These are phyloP conservation scores for Microascus cirrosus DNA, from an alignment of 2,329 filamentous ascomycete species.

Conservation along the genomic window DNA sequence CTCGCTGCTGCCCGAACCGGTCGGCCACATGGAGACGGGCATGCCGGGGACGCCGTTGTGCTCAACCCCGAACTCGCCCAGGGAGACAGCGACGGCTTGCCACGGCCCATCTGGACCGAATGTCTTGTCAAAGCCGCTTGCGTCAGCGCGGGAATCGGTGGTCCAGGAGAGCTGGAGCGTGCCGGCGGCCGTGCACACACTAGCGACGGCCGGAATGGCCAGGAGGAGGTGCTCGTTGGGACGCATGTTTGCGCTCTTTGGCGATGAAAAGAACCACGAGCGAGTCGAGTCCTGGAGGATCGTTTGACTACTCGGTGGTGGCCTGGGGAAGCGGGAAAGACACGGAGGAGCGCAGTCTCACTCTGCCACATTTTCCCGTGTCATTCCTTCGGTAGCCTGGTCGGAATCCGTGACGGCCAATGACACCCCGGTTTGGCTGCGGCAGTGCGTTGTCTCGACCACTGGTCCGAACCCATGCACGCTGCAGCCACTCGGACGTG, in stretches of 20 bases:
- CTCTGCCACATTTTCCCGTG: neutral
- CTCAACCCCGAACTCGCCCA: constrained; percentile 10
- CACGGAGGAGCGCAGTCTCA: neutral
- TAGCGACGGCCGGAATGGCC: neutral
- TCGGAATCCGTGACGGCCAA: neutral
- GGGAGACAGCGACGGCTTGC: constrained; percentile 16
- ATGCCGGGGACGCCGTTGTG: neutral
- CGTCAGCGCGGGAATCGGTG: constrained; percentile 1
- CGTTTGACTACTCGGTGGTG: neutral
- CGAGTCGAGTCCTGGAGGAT: too few species aligned
- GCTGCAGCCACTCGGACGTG: neutral
- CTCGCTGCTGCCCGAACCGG: constrained; percentile 15
- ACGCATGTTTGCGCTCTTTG: neutral
- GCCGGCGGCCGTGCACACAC: neutral
- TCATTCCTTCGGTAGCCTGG: neutral
- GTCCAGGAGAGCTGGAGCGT: neutral
- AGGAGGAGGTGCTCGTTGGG: neutral
- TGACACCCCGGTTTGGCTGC: too few species aligned
- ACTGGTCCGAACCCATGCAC: neutral
- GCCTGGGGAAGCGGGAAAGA: neutral
- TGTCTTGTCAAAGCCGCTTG: constrained; percentile 9
- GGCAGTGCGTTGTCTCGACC: neutral
- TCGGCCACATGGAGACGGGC: constrained; percentile 16
- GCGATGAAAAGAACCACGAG: neutral
- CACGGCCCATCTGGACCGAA: constrained; percentile 23